Conservation (phyloP, 2,329 filamentous ascomycete genomes). For the Xenosphaeropsis pyriputrescens region DNA sequence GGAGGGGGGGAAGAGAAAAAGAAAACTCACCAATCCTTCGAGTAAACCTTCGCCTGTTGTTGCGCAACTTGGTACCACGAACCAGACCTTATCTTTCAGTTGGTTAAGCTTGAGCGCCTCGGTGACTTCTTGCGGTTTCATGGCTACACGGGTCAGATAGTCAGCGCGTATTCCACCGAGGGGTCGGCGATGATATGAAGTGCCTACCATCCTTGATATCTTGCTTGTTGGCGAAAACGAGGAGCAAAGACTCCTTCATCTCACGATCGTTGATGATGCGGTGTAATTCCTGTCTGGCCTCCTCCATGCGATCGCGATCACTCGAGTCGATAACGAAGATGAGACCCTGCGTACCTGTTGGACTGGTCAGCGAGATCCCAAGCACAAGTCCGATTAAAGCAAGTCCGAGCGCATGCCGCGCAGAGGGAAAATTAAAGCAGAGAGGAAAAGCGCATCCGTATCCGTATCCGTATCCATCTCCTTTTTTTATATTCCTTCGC, state of each 20-base stretch:
- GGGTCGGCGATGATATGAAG: background rate
- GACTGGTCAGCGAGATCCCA: background rate
- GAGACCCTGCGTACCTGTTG: slow-evolving; percentile 77
- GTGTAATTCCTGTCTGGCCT: slow-evolving; percentile 85
- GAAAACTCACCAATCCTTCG: slow-evolving; percentile 50
- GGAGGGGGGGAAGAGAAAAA: slow-evolving; percentile 4
- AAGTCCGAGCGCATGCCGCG: too few species aligned
- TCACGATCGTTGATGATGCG: slow-evolving; percentile 96
- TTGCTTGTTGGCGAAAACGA: slow-evolving; percentile 99
- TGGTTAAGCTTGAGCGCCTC: slow-evolving; percentile 62
- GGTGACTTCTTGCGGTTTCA: slow-evolving; percentile 69
- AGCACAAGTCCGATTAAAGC: slow-evolving; percentile 47
- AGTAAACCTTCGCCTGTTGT: slow-evolving; percentile 70
- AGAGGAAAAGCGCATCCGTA: too few species aligned
- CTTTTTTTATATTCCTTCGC: too few species aligned
- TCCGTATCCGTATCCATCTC: too few species aligned
- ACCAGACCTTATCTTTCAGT: slow-evolving; percentile 75
- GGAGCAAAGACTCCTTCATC: slow-evolving; percentile 86
- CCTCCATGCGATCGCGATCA: slow-evolving; percentile 80
- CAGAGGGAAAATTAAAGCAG: too few species aligned
- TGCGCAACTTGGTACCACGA: slow-evolving; percentile 70
- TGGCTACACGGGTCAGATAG: slow-evolving; percentile 32
- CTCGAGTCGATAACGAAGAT: slow-evolving; percentile 98
- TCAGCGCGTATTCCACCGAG: background rate
- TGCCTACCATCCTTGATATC: slow-evolving; percentile 67